phyloP scores from a whole-genome alignment of 2,329 filamentous ascomycete genomes.

The Xylariaceae sp. region DNA sequence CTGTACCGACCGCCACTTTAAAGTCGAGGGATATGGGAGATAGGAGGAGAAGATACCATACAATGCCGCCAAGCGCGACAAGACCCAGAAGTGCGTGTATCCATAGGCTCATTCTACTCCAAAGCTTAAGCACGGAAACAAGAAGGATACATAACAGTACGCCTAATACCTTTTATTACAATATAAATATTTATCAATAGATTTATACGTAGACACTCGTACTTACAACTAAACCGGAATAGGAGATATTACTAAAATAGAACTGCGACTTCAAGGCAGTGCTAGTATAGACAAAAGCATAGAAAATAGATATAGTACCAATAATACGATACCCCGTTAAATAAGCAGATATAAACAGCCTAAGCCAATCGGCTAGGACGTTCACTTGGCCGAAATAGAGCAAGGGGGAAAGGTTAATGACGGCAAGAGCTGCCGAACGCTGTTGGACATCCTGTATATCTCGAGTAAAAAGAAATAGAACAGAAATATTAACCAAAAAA shows the following conservation, averaged over 20 bases:
- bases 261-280: background rate
- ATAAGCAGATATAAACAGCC: background rate
- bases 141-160: conserved; percentile 1
- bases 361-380: background rate
- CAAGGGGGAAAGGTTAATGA: conserved; percentile 1
- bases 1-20: background rate
- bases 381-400: conserved; percentile 1
- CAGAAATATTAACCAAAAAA: background rate
- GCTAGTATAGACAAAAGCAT: conserved; percentile 1
- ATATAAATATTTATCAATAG: too few species aligned
- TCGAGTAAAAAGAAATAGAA: background rate
- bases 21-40: background rate
- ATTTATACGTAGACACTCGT: too few species aligned
- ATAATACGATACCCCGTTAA: background rate
- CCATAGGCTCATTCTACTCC: background rate
- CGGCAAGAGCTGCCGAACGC: background rate
- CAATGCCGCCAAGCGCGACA: background rate
- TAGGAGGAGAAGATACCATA: conserved; percentile 1
- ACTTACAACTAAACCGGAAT: conserved; percentile 1
- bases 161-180: background rate
- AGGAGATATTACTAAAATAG: background rate
- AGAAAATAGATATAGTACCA: background rate
- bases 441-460: background rate
- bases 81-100: background rate
- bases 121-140: background rate